A percentile compares a stretch with the other conserved stretches of the same genome.
These are phyloP conservation scores for Tolypocladium pustulatum DNA, from an alignment of 2,329 filamentous ascomycete species.

Conservation along the genomic window DNA sequence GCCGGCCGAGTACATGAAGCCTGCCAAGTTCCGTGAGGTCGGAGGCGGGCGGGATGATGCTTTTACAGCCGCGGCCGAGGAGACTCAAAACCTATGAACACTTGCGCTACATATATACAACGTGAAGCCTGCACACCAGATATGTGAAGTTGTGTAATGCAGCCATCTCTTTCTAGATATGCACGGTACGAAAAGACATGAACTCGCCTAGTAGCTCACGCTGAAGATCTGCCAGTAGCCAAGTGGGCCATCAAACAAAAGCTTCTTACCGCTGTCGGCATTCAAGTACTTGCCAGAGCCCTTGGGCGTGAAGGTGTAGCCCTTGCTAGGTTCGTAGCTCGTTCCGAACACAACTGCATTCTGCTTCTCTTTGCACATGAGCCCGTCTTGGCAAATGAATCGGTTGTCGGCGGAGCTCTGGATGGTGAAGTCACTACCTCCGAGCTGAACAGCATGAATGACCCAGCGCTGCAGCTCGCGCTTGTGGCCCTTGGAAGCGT, in stretches of 20 bases:
- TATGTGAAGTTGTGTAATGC: no score
- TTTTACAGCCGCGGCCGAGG: no score
- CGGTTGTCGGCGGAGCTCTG: constrained; percentile 10
- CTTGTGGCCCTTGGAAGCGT: constrained; percentile 11
- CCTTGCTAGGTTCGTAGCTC: constrained; percentile 7
- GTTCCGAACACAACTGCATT: constrained; percentile 9
- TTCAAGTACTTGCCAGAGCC: constrained; percentile 1
- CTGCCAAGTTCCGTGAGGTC: no score
- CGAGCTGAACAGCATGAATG: constrained; percentile 25
- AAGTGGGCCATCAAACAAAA: background rate
- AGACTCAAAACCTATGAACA: no score
- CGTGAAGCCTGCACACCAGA: no score
- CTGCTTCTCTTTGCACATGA: background rate
- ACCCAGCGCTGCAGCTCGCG: constrained; percentile 34
- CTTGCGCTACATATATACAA: no score
- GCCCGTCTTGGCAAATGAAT: constrained; percentile 9
- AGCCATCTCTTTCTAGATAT: no score
- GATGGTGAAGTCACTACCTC: constrained; percentile 16
- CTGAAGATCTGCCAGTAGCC: background rate
- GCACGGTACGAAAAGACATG: no score
- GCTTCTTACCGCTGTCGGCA: background rate
- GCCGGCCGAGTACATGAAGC: no score
- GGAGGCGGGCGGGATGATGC: no score
- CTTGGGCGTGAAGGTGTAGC: constrained; percentile 9
- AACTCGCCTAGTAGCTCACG: background rate